Conservation (phyloP, 768 basidiomycete species). For the Filobasidium wieringae region DNA sequence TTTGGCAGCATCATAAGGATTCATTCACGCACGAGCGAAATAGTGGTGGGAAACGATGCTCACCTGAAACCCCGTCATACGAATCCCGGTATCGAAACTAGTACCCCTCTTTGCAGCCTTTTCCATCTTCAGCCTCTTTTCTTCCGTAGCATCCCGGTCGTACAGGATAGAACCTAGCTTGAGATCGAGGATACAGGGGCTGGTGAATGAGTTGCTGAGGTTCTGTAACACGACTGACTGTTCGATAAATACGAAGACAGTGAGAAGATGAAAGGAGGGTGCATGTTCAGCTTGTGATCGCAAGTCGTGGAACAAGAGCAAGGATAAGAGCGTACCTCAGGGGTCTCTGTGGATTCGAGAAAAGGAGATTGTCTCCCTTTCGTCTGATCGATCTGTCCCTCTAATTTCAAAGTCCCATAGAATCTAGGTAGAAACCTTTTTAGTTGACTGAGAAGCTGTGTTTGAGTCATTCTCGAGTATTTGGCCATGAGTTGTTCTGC, state of each 20-base stretch:
- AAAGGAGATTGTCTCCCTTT: neutral
- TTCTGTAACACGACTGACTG: conserved; percentile 82
- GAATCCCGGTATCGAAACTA: conserved; percentile 59
- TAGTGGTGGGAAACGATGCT: conserved; percentile 19
- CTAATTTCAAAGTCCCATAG: conserved; percentile 64
- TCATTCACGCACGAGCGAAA: neutral
- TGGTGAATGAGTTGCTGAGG: conserved; percentile 55
- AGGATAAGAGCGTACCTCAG: neutral
- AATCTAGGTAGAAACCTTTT: conserved; percentile 59
- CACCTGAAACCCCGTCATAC: conserved; percentile 86
- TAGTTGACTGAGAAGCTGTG: conserved; percentile 15
- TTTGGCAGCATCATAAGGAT: neutral
- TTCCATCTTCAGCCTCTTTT: conserved; percentile 70
- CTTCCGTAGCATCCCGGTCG: conserved; percentile 51
- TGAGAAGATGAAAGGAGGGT: neutral
- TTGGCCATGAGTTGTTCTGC: neutral
- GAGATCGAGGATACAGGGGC: conserved; percentile 79
- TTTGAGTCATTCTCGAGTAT: neutral
- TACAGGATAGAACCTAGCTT: conserved; percentile 89
- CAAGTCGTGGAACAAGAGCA: neutral
- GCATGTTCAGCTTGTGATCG: neutral
- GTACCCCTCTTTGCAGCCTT: conserved; percentile 60
- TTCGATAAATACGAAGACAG: neutral
- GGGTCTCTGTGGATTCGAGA: neutral
- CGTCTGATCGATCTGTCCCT: conserved; percentile 46